Evolutionary conservation across 2,329 filamentous ascomycete species (phyloP).

Genomic region (Claviceps citrina): DNA sequence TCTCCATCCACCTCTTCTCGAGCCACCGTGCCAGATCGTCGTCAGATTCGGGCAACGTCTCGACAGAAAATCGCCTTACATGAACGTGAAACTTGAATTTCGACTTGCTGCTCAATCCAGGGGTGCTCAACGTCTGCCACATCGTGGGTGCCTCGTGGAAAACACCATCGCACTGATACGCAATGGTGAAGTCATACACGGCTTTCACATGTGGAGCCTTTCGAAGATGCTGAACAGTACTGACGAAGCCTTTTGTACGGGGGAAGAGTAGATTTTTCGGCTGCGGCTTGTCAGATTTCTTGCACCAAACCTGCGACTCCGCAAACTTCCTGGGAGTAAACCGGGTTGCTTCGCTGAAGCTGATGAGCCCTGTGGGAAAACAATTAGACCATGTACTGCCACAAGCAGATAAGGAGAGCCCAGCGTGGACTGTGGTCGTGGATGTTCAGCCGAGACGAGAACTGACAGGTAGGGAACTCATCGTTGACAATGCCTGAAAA

Average conservation of each 20-base stretch:
- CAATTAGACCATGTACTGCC: neutral
- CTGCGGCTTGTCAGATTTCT: slow-evolving; percentile 30
- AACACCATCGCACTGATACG: slow-evolving; percentile 29
- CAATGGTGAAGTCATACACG: slow-evolving; percentile 40
- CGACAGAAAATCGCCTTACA: slow-evolving; percentile 31
- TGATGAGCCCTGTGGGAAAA: slow-evolving; percentile 38
- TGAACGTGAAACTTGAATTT: slow-evolving; percentile 35
- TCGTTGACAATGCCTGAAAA: slow-evolving; percentile 37
- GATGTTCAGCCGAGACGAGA: slow-evolving; percentile 4
- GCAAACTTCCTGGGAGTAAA: slow-evolving; percentile 38
- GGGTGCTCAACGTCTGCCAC: slow-evolving; percentile 34
- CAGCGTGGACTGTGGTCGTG: neutral
- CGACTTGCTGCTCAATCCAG: slow-evolving; percentile 22
- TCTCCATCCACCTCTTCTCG: slow-evolving; percentile 37
- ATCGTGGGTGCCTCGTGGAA: slow-evolving; percentile 35
- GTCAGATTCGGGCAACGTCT: slow-evolving; percentile 31
- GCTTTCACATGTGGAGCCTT: slow-evolving; percentile 35
- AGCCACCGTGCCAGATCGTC: slow-evolving; percentile 35
- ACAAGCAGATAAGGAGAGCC: neutral
- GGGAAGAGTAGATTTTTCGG: slow-evolving; percentile 45
- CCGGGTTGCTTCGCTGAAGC: slow-evolving; percentile 48
- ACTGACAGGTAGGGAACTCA: slow-evolving; percentile 43
- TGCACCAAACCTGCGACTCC: slow-evolving; percentile 37
- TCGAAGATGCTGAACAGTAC: slow-evolving; percentile 40
- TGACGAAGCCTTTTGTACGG: slow-evolving; percentile 44